Evolutionary conservation across 352 stramenopile genomes (phyloP).

Genomic region (Pythium pectinolyticum): DNA sequence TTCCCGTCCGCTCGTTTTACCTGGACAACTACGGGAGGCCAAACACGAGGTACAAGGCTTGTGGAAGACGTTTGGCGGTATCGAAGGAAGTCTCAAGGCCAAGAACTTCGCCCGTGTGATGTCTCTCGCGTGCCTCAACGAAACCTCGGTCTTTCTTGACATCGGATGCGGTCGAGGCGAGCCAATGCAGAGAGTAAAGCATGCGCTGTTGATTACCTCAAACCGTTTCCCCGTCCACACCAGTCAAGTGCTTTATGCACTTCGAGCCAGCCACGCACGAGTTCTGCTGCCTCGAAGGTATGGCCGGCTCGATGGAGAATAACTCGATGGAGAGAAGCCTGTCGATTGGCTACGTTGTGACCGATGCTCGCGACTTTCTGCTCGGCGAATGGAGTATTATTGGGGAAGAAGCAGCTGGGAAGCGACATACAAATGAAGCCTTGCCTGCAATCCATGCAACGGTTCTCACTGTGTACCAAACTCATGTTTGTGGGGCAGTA

Average conservation of each 20-base stretch:
- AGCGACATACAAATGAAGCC: no score
- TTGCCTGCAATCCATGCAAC: no score
- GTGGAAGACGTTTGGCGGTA: no score
- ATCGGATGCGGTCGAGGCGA: background rate
- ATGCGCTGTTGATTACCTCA: background rate
- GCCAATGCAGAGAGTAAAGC: background rate
- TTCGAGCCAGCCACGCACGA: background rate
- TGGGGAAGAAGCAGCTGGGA: no score
- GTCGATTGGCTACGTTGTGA: background rate
- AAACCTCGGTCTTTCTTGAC: background rate
- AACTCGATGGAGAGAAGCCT: background rate
- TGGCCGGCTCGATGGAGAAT: background rate
- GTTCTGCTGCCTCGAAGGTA: background rate
- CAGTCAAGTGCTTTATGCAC: background rate
- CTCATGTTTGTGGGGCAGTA: no score
- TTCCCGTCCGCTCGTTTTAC: no score
- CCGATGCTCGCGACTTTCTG: background rate
- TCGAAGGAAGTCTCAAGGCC: background rate
- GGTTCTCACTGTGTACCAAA: no score
- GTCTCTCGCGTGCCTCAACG: background rate
- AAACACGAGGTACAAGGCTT: no score
- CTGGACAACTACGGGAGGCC: no score
- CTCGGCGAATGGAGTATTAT: background rate
- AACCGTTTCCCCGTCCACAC: background rate
- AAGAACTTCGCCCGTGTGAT: background rate